Evolutionary conservation across 2,329 filamentous ascomycete genomes (phyloP).

Genomic region (Proliferodiscus dingleyae): DNA sequence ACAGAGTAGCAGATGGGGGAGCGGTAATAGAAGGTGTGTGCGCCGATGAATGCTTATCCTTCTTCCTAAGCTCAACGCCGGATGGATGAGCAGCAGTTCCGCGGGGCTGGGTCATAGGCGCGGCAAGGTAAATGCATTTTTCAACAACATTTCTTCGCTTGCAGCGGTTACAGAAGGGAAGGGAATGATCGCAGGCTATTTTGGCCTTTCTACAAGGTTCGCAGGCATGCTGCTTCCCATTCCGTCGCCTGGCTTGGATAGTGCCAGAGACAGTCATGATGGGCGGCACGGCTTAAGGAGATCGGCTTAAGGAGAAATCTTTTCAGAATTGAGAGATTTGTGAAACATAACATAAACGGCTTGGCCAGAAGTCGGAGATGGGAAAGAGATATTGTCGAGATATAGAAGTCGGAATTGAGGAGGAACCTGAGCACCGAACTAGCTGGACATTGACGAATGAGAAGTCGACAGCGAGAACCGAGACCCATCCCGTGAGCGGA

Average conservation of each 20-base stretch:
- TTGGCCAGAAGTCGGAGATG: not conserved
- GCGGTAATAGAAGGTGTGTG: conserved; percentile 7
- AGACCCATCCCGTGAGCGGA: not conserved
- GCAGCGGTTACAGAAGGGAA: conserved; percentile 26
- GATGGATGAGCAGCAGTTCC: conserved; percentile 1
- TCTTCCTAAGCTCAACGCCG: not conserved
- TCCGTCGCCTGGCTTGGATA: conserved; percentile 20
- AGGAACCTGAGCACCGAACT: too few relatives aligned
- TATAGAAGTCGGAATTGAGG: not conserved
- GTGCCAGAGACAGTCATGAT: conserved; percentile 7
- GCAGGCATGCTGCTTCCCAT: conserved; percentile 27
- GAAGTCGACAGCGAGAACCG: not conserved
- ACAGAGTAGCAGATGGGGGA: not conserved
- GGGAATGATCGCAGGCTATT: conserved; percentile 25
- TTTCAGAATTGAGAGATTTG: too few relatives aligned
- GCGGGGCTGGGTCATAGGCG: conserved; percentile 24
- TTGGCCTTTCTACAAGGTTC: conserved; percentile 29
- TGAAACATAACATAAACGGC: too few relatives aligned
- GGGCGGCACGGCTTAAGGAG: not conserved
- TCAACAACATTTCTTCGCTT: conserved; percentile 19
- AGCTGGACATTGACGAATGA: not conserved
- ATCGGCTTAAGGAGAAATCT: not conserved
- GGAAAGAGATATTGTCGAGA: too few relatives aligned
- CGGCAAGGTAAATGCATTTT: conserved; percentile 25
- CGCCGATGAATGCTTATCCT: not conserved